These are phyloP conservation scores for Stagonosporopsis chrysanthemi DNA, from an alignment of 2,329 filamentous ascomycete genomes.

Conservation along the genomic window DNA sequence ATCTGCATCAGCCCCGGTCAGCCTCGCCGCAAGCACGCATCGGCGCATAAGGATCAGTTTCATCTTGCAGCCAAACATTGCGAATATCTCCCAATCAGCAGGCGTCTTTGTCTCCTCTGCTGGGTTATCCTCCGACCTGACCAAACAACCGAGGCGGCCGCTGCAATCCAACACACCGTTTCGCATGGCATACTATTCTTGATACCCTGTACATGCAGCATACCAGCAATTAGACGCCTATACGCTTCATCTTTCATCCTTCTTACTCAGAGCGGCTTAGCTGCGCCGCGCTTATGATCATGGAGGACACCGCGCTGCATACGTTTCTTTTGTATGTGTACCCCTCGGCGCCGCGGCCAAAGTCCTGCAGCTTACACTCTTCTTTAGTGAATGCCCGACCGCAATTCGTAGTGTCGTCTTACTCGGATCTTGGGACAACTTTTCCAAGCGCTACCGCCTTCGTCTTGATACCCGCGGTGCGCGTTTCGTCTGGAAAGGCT, in stretches of 20 bases:
- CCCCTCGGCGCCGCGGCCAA: constrained; percentile 26
- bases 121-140: constrained; percentile 26
- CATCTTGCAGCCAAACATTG: constrained; percentile 36
- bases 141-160: constrained; percentile 36
- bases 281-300: constrained; percentile 36
- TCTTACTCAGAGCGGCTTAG: constrained; percentile 40
- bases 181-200: constrained; percentile 44
- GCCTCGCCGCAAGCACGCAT: constrained; percentile 40
- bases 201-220: constrained; percentile 26
- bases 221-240: constrained; percentile 36
- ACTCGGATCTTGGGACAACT: constrained; percentile 96
- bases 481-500: constrained; percentile 82
- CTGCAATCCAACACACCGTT: constrained; percentile 31
- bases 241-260: constrained; percentile 35
- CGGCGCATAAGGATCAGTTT: constrained; percentile 35
- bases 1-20: constrained; percentile 36
- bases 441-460: constrained; percentile 79
- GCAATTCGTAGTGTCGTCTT: constrained; percentile 75
- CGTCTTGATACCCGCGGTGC: constrained; percentile 79
- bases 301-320: constrained; percentile 66
- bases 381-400: constrained; percentile 44
- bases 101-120: constrained; percentile 15
- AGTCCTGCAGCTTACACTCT: constrained; percentile 31
- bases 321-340: constrained; percentile 62
- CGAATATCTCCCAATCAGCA: constrained; percentile 32